A percentile compares a stretch with the other conserved stretches of the same genome.
phyloP scores from a whole-genome alignment of 306 rosid species.

The Sicyos edulis region DNA sequence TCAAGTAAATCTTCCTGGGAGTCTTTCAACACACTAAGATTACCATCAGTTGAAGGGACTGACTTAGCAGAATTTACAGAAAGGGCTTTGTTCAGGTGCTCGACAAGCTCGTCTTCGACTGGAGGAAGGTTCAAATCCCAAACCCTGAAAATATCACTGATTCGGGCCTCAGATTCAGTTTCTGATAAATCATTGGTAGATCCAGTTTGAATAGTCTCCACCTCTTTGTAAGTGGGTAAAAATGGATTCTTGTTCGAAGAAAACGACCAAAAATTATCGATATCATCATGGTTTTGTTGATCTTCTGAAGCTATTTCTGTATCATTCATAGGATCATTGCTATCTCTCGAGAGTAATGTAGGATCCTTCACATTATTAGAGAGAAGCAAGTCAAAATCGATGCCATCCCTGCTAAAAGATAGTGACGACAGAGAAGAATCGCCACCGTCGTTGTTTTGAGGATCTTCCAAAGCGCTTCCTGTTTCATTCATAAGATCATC shows the following conservation, averaged over 20 bases:
- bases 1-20: constrained; percentile 1
- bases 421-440: background rate
- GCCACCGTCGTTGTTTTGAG: background rate
- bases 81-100: constrained; percentile 9
- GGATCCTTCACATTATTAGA: background rate
- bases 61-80: background rate
- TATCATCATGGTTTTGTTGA: background rate
- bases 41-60: background rate
- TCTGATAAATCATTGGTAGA: background rate
- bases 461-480: background rate
- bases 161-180: background rate
- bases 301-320: background rate
- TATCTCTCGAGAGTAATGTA: background rate
- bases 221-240: constrained; percentile 16
- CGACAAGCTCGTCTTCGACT: background rate
- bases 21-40: background rate
- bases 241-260: background rate
- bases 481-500: background rate
- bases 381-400: constrained; percentile 1
- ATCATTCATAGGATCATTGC: background rate
- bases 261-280: background rate
- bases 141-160: constrained; percentile 13
- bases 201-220: constrained; percentile 12
- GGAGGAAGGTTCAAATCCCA: constrained; percentile 14
- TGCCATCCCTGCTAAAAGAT: background rate